Conservation (phyloP, 768 basidiomycete species). For the Termitomyces sp. region DNA sequence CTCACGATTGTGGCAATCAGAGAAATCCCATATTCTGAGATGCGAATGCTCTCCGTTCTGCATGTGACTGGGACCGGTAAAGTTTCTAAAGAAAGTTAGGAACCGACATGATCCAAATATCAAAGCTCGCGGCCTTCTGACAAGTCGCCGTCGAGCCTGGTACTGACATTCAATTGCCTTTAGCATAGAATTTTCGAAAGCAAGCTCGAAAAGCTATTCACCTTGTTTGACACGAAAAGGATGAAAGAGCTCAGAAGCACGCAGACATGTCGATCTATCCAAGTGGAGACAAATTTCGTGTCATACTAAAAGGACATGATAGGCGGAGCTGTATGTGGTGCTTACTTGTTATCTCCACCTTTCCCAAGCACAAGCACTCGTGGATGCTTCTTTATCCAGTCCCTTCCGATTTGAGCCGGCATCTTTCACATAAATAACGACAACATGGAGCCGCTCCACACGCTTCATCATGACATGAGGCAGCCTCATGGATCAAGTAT, state of each 20-base stretch:
- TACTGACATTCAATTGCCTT: too few relatives aligned
- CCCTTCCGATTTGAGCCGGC: neutral
- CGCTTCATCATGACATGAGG: neutral
- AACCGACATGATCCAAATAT: too few relatives aligned
- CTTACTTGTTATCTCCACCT: neutral
- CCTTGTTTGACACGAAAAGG: neutral
- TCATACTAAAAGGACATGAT: neutral
- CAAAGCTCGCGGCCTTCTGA: too few relatives aligned
- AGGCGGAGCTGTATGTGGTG: neutral
- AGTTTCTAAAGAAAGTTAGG: too few relatives aligned
- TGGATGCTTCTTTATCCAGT: neutral
- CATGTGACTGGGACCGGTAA: too few relatives aligned
- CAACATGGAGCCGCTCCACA: neutral
- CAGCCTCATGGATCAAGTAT: neutral
- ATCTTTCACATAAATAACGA: neutral
- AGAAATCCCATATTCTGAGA: neutral
- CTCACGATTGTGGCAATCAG: neutral
- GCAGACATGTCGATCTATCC: neutral
- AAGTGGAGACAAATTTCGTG: neutral
- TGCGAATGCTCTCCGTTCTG: too few relatives aligned
- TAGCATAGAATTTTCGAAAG: too few relatives aligned
- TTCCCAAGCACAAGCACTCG: neutral
- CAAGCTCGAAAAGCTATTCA: too few relatives aligned
- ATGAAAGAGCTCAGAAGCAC: neutral
- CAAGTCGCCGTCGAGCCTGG: too few relatives aligned